Conservation (phyloP, 805 yeast genomes). For the Metschnikowia lachancei region DNA sequence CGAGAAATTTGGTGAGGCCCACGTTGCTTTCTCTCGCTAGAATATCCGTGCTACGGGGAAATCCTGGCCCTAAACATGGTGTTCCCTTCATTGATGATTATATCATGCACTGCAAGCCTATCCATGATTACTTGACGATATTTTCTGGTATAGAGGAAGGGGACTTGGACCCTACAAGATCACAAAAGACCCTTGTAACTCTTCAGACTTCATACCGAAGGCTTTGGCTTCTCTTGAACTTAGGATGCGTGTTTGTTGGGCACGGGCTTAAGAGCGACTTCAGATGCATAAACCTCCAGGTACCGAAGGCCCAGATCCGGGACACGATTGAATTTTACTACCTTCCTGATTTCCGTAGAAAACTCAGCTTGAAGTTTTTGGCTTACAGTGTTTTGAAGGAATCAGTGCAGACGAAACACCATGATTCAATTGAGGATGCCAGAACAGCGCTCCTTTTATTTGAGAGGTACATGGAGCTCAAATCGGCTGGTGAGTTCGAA, state of each 20-base stretch:
- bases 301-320: conserved; percentile 79
- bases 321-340: conserved; percentile 85
- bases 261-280: conserved; percentile 92
- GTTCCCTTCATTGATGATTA: conserved; percentile 91
- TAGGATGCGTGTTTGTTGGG: conserved; percentile 92
- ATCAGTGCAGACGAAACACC: conserved; percentile 87
- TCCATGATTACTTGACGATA: conserved; percentile 83
- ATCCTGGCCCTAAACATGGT: conserved; percentile 61
- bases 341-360: conserved; percentile 70
- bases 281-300: conserved; percentile 86
- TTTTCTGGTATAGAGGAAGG: conserved; percentile 94
- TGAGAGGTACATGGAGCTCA: conserved; percentile 64
- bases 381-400: conserved; percentile 74
- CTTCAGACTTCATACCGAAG: conserved; percentile 81
- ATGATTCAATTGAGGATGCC: conserved; percentile 97
- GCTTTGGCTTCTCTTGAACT: conserved; percentile 82
- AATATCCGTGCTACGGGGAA: conserved; percentile 79
- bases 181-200: conserved; percentile 69
- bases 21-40: conserved; percentile 77
- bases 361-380: conserved; percentile 78
- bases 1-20: conserved; percentile 68
- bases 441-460: conserved; percentile 77
- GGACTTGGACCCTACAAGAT: conserved; percentile 70
- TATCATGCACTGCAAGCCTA: conserved; percentile 65
- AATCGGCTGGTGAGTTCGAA: conserved; percentile 57